phyloP scores from a whole-genome alignment of 495 filamentous ascomycete genomes.

The Penicillium daleae region DNA sequence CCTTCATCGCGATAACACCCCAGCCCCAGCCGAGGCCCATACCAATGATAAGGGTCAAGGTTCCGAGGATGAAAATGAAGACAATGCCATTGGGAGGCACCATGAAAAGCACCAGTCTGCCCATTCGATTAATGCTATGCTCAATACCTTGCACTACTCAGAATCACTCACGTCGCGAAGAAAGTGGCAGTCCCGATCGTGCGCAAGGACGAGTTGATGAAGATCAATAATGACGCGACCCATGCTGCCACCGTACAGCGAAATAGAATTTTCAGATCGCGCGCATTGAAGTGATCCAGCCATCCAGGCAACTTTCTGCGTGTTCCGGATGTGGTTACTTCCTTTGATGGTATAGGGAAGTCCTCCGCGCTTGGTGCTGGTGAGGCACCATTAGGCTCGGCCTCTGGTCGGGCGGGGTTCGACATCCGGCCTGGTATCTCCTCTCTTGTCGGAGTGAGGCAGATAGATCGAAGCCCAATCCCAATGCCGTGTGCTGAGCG shows the following conservation, averaged over 20 bases:
- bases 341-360: constrained; percentile 9
- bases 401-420: constrained; percentile 19
- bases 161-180: constrained; percentile 33
- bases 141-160: background rate
- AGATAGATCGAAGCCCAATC: background rate
- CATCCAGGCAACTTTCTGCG: constrained; percentile 37
- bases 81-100: constrained; percentile 44
- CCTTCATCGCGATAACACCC: constrained; percentile 49
- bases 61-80: constrained; percentile 42
- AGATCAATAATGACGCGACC: constrained; percentile 47
- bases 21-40: constrained; percentile 47
- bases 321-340: constrained; percentile 7
- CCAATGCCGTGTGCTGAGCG: background rate
- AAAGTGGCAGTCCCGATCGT: constrained; percentile 37
- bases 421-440: constrained; percentile 13
- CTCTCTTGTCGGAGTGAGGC: background rate
- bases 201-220: constrained; percentile 39
- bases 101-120: constrained; percentile 41
- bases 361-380: constrained; percentile 15
- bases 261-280: constrained; percentile 49
- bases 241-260: constrained; percentile 48
- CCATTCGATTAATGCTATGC: constrained; percentile 6
- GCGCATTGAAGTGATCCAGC: constrained; percentile 50
- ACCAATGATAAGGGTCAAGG: constrained; percentile 39
- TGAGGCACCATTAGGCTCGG: constrained; percentile 7